phyloP scores from a whole-genome alignment of 352 stramenopile species.

The Globisporangium canariense region DNA sequence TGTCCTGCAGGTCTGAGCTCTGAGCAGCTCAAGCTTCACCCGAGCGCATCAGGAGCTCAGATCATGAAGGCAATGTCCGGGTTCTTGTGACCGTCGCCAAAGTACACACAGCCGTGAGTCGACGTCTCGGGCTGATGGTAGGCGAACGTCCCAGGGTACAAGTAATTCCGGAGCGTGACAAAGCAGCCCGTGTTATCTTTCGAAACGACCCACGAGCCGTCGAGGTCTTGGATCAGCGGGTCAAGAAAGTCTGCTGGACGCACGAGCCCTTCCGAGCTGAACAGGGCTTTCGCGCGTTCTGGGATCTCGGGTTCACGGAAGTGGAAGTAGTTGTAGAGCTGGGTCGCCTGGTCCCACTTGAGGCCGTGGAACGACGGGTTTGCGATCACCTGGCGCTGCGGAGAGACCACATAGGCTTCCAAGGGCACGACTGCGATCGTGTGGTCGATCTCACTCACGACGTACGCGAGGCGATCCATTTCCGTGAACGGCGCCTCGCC shows the following conservation, averaged over 20 bases:
- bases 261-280: slow-evolving; percentile 52
- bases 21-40: background rate
- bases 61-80: slow-evolving; percentile 74
- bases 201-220: slow-evolving; percentile 54
- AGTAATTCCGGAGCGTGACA: slow-evolving; percentile 60
- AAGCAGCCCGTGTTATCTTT: slow-evolving; percentile 64
- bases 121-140: slow-evolving; percentile 60
- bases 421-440: slow-evolving; percentile 54
- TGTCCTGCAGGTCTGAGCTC: background rate
- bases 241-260: slow-evolving; percentile 68
- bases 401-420: slow-evolving; percentile 67
- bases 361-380: slow-evolving; percentile 72
- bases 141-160: slow-evolving; percentile 58
- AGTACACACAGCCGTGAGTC: slow-evolving; percentile 67
- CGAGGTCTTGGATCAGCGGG: slow-evolving; percentile 61
- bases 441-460: slow-evolving; percentile 69
- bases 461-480: slow-evolving; percentile 63
- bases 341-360: slow-evolving; percentile 50
- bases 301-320: slow-evolving; percentile 63
- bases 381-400: slow-evolving; percentile 58
- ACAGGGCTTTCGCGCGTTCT: slow-evolving; percentile 52
- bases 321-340: slow-evolving; percentile 80
- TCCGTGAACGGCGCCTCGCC: slow-evolving; percentile 51
- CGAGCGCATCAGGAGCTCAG: slow-evolving; percentile 18
- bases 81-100: slow-evolving; percentile 75